These are phyloP conservation scores for Sphaerosporella brunnea DNA, from an alignment of 495 filamentous ascomycete species.

Conservation along the genomic window DNA sequence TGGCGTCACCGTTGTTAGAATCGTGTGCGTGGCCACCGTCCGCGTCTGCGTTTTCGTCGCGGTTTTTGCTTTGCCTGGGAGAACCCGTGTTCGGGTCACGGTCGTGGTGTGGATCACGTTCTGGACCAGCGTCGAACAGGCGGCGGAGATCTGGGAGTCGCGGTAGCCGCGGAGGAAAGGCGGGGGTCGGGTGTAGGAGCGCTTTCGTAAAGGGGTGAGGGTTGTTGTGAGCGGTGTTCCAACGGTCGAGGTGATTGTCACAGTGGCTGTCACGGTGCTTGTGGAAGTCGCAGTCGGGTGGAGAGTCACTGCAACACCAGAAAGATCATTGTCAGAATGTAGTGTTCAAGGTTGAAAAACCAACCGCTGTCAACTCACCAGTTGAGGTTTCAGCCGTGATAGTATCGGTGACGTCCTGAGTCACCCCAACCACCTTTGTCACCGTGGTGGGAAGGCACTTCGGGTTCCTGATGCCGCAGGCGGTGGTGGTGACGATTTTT, in stretches of 20 bases:
- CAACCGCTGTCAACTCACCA: background rate
- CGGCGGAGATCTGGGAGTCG: background rate
- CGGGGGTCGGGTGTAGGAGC: background rate
- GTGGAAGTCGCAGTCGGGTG: background rate
- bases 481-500: background rate
- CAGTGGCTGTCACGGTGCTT: background rate
- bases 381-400: background rate
- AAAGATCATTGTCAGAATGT: background rate
- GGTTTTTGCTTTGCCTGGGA: background rate
- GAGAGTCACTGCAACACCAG: background rate
- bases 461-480: background rate
- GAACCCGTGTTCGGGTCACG: background rate
- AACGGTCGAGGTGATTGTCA: background rate
- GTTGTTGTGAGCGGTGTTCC: background rate
- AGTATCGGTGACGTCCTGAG: background rate
- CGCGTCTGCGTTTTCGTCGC: background rate
- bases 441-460: background rate
- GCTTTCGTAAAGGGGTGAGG: background rate
- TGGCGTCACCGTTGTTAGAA: background rate
- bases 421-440: background rate
- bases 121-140: background rate
- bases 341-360: background rate
- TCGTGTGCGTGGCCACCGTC: background rate
- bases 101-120: background rate
- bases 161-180: background rate